These are phyloP conservation scores for Skeletonema tropicum DNA, from an alignment of 108 stramenopile genomes.

Conservation along the genomic window DNA sequence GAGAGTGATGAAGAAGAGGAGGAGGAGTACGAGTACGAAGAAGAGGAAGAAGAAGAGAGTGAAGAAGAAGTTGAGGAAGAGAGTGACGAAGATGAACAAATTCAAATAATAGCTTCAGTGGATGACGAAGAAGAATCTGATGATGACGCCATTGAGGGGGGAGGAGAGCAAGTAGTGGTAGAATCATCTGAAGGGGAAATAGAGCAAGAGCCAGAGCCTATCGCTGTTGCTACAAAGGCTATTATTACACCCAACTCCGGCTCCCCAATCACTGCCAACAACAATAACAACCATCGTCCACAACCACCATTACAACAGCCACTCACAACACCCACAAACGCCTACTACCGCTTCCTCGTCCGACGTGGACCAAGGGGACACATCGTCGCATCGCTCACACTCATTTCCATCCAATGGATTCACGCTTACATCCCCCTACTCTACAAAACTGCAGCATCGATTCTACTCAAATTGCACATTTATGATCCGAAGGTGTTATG, in stretches of 20 bases:
- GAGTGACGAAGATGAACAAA: too few relatives aligned
- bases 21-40: constrained; percentile 1
- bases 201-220: background rate
- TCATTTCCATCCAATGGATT: constrained; percentile 61
- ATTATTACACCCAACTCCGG: background rate
- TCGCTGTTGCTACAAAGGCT: background rate
- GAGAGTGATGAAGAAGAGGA: background rate
- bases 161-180: background rate
- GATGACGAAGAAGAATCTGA: background rate
- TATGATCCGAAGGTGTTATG: constrained; percentile 28
- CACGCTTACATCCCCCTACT: constrained; percentile 60
- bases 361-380: constrained; percentile 63
- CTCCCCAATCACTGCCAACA: background rate
- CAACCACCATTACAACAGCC: constrained; percentile 12
- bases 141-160: background rate
- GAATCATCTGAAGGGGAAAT: background rate
- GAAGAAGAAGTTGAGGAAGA: constrained; percentile 6
- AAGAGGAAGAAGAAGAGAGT: constrained; percentile 3
- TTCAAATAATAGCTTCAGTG: background rate
- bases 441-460: constrained; percentile 12
- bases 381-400: constrained; percentile 52
- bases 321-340: constrained; percentile 60
- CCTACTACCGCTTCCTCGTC: constrained; percentile 70
- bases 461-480: constrained; percentile 38
- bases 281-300: background rate